Evolutionary conservation across 2,329 filamentous ascomycete species (phyloP).

Genomic region (Exophiala mesophila): DNA sequence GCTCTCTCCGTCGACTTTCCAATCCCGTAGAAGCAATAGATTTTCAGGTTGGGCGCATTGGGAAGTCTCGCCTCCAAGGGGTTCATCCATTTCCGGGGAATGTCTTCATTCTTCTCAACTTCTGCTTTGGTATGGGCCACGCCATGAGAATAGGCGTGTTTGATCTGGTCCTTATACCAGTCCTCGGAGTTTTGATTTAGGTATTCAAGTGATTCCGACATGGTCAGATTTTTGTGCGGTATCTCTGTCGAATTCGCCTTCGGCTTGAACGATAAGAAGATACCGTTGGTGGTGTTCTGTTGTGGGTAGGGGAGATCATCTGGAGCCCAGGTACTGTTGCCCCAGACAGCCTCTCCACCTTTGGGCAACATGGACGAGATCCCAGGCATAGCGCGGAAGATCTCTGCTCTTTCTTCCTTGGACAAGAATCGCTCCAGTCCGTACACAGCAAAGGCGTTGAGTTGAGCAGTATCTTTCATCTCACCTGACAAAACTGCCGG

Average conservation of each 20-base stretch:
- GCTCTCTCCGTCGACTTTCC: constrained; percentile 89
- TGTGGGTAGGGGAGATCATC: constrained; percentile 70
- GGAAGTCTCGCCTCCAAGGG: constrained; percentile 88
- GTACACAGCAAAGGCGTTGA: constrained; percentile 94
- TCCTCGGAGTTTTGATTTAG: constrained; percentile 71
- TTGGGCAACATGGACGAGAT: constrained; percentile 95
- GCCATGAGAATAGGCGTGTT: constrained; percentile 77
- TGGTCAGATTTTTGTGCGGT: constrained; percentile 68
- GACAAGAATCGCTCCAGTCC: constrained; percentile 93
- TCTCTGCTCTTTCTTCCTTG: constrained; percentile 82
- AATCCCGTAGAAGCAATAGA: constrained; percentile 94
- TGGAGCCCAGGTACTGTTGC: constrained; percentile 77
- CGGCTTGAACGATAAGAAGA: constrained; percentile 75
- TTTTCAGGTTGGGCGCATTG: constrained; percentile 80
- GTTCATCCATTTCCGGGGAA: constrained; percentile 85
- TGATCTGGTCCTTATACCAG: constrained; percentile 76
- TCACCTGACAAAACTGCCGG: constrained; percentile 90
- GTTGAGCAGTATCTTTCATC: constrained; percentile 96
- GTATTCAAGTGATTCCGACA: constrained; percentile 70
- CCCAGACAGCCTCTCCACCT: constrained; percentile 92
- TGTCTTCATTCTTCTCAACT: constrained; percentile 75
- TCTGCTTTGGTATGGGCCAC: constrained; percentile 73
- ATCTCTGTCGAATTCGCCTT: constrained; percentile 50
- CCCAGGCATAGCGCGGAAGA: constrained; percentile 95
- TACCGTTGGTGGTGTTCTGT: constrained; percentile 61